phyloP scores from a whole-genome alignment of 371 early-diverging fungal species.

The Rhizomucor pusillus region DNA sequence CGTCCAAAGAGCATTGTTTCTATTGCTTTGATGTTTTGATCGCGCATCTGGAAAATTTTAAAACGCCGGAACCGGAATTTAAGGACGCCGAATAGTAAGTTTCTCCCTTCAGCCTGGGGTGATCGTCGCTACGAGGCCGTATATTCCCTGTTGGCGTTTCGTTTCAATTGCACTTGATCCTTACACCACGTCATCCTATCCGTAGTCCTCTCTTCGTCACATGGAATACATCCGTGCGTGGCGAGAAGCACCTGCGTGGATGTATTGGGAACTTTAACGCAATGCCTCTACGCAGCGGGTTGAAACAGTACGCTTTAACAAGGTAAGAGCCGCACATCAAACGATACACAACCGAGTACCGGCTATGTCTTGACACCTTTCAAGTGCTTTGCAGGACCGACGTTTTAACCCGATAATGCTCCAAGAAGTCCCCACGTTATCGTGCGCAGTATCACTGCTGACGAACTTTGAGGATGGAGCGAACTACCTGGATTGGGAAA shows the following conservation, averaged over 20 bases:
- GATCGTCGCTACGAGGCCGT: not conserved
- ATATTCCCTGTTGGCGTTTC: not conserved
- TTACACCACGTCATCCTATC: not conserved
- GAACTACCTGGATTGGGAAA: constrained; percentile 85
- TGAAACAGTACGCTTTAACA: constrained; percentile 82
- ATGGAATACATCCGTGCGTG: constrained; percentile 60
- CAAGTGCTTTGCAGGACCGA: constrained; percentile 75
- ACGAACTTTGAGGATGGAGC: constrained; percentile 77
- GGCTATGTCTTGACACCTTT: not conserved
- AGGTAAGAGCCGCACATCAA: constrained; percentile 44
- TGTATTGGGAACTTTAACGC: constrained; percentile 93
- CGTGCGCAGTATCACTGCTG: constrained; percentile 82
- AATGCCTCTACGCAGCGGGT: constrained; percentile 65
- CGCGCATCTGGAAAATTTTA: constrained; percentile 44
- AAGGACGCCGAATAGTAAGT: constrained; percentile 54
- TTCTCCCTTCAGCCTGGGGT: too few species aligned
- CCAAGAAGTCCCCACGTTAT: constrained; percentile 62
- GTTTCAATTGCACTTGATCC: not conserved
- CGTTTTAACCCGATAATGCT: constrained; percentile 79
- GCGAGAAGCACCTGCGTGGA: constrained; percentile 69
- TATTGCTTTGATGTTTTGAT: constrained; percentile 76
- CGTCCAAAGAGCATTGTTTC: constrained; percentile 60
- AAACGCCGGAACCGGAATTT: constrained; percentile 39
- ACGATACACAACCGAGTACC: not conserved
- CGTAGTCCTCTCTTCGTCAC: constrained; percentile 84